Percentiles rank a stretch among this genome's conserved stretches.
phyloP scores from a whole-genome alignment of 192 early-diverging fungal species.

The Entomortierella beljakovae region DNA sequence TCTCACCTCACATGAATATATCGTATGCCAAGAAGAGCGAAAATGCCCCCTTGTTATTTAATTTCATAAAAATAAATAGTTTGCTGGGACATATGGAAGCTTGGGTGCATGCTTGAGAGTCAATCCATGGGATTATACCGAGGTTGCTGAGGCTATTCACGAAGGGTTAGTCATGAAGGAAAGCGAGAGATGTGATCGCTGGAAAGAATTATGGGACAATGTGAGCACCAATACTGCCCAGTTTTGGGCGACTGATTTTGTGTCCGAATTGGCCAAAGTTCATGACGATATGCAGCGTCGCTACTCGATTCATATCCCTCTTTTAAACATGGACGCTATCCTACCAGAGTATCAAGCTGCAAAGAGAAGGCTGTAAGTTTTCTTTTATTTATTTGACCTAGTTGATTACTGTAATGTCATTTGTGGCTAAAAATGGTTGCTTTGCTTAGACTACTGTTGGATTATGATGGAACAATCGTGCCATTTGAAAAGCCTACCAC shows the following conservation, averaged over 20 bases:
- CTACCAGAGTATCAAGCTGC: conserved; percentile 32
- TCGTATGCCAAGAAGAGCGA: conserved; percentile 89
- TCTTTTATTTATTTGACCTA: conserved; percentile 2
- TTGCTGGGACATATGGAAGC: conserved; percentile 95
- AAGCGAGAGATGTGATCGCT: conserved; percentile 81
- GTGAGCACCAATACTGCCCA: conserved; percentile 77
- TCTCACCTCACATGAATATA: conserved; percentile 93
- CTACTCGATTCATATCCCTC: conserved; percentile 62
- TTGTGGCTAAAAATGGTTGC: no score
- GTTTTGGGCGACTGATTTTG: conserved; percentile 74
- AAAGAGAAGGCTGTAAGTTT: conserved; percentile 61
- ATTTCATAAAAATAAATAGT: no score
- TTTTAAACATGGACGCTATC: conserved; percentile 46
- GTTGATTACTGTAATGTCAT: background rate
- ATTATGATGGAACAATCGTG: conserved; percentile 79
- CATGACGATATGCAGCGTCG: conserved; percentile 61
- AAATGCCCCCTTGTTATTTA: conserved; percentile 88
- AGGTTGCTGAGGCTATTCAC: conserved; percentile 90
- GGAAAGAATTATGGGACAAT: conserved; percentile 79
- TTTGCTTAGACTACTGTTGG: conserved; percentile 58
- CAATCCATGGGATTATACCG: conserved; percentile 97
- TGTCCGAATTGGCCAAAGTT: conserved; percentile 64
- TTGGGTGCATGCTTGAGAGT: conserved; percentile 86
- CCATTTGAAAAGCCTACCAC: conserved; percentile 65
- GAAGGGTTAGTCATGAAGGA: conserved; percentile 85